Evolutionary conservation across 306 rosid species (phyloP), one percentile per base, ranked within the genome.

Genomic region (Datisca glomerata): DNA sequence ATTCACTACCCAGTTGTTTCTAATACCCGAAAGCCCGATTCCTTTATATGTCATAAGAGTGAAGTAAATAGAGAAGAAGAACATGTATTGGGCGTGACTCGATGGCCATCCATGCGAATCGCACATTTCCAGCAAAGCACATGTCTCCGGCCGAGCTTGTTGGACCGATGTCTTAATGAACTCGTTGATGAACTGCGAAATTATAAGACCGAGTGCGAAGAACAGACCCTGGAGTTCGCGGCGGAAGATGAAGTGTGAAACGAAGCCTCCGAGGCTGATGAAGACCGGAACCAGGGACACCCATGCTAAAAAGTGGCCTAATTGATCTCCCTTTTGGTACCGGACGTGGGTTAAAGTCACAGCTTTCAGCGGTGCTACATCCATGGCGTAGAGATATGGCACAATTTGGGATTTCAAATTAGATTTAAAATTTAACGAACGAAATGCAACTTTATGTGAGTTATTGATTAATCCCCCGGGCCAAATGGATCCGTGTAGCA

Each of bases 101-200:
- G 98, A 89, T 0, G 96, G 96, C 95, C 95, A 89, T 1, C 98
- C 98, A 3, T 89, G 93, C 0, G 98, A 89, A 47, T 89, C 98
- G 12, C 96, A 89, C 68, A 51, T 70, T 50, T 89, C 98, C 25
- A 89, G 86, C 10, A 80, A 47, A 2, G 42, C 67, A 37, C 98
- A 89, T 11, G 95, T 84, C 20, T 63, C 78, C 7, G 95, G 98
- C 0, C 98, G 91, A 21, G 73, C 76, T 57, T 89, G 95, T 21
- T 84, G 81, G 42, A 89, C 82, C 21, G 71, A 63, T 35, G 63
- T 58, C 21, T 89, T 84, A 84, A 84, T 49, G 27, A 83, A 1
- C 32, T 83, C 93, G 56, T 89, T 89, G 58, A 89, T 6, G 64
- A 80, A 46, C 21, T 89, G 93, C 0, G 95, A 89, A 12, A 80